Evolutionary conservation across 306 rosid species (phyloP).

Genomic region (Sicyos edulis): DNA sequence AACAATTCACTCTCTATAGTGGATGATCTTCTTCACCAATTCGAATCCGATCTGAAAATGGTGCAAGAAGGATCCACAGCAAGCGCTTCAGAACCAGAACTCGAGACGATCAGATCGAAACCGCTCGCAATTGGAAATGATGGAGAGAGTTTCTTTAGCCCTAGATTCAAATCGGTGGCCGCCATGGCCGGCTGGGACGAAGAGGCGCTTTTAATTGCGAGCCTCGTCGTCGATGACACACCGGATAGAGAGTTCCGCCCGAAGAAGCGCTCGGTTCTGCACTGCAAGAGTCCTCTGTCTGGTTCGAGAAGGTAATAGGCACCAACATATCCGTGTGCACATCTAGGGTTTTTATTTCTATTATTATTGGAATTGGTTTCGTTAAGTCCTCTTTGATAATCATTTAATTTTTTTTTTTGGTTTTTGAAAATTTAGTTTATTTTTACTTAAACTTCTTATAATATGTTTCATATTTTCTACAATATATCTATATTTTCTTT

Average conservation of each 20-base stretch:
- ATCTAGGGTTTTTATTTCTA: background rate
- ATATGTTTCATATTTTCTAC: too few species aligned
- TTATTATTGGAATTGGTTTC: background rate
- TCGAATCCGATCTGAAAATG: conserved; percentile 30
- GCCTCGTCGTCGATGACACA: conserved; percentile 74
- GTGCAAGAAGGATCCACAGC: conserved; percentile 33
- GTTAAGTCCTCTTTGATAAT: too few species aligned
- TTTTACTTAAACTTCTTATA: too few species aligned
- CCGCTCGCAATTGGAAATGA: conserved; percentile 21
- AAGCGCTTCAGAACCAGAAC: conserved; percentile 31
- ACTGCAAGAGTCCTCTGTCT: conserved; percentile 53
- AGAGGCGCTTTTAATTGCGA: conserved; percentile 63
- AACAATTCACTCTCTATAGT: background rate
- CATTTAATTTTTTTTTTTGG: too few species aligned
- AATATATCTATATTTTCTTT: too few species aligned
- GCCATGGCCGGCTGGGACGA: conserved; percentile 99
- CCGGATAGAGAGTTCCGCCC: conserved; percentile 53
- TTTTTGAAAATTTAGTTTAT: too few species aligned
- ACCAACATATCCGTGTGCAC: too few species aligned
- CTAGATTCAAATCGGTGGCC: conserved; percentile 79
- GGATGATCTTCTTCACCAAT: background rate
- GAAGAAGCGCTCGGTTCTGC: conserved; percentile 41
- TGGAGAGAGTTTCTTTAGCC: conserved; percentile 38
- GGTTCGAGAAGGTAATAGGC: conserved; percentile 54
- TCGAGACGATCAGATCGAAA: conserved; percentile 17